Evolutionary conservation across 352 stramenopile species (phyloP).

Genomic region (Globisporangium sylvaticum): DNA sequence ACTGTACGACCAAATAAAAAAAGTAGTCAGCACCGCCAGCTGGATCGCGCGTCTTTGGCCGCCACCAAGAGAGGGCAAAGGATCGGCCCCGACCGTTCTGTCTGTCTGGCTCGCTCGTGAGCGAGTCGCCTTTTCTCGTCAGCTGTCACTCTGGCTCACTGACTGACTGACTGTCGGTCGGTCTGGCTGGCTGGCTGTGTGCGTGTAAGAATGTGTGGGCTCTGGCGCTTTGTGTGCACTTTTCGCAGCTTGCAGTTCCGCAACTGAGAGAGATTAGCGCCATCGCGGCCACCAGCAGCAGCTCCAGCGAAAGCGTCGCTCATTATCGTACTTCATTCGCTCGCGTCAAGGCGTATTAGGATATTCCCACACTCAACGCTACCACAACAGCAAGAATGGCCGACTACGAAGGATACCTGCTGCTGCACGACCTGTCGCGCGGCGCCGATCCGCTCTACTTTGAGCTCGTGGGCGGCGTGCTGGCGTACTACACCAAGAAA

Average conservation of each 20-base stretch:
- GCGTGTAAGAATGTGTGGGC: too few relatives aligned
- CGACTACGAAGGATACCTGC: constrained; percentile 77
- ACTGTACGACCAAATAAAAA: neutral
- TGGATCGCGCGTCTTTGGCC: constrained; percentile 4
- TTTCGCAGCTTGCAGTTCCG: neutral
- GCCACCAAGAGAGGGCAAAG: neutral
- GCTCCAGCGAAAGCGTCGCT: neutral
- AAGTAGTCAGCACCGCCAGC: constrained; percentile 12
- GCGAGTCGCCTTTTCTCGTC: neutral
- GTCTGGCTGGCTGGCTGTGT: neutral
- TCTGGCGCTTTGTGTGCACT: neutral
- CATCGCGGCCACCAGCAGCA: neutral
- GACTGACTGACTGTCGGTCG: neutral
- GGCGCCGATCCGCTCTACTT: constrained; percentile 68
- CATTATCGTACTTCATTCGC: neutral
- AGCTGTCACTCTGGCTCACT: neutral
- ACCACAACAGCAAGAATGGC: constrained; percentile 36
- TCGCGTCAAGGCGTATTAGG: neutral
- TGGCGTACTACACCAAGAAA: constrained; percentile 75
- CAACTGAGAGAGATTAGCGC: neutral
- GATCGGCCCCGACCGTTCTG: too few relatives aligned
- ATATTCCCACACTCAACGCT: neutral
- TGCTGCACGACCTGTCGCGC: constrained; percentile 51
- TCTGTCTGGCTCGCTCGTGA: constrained; percentile 7
- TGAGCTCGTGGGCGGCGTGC: constrained; percentile 60